Base-by-base conservation (phyloP, 495 filamentous ascomycete genomes). In the Penicillium fimorum region DNA sequence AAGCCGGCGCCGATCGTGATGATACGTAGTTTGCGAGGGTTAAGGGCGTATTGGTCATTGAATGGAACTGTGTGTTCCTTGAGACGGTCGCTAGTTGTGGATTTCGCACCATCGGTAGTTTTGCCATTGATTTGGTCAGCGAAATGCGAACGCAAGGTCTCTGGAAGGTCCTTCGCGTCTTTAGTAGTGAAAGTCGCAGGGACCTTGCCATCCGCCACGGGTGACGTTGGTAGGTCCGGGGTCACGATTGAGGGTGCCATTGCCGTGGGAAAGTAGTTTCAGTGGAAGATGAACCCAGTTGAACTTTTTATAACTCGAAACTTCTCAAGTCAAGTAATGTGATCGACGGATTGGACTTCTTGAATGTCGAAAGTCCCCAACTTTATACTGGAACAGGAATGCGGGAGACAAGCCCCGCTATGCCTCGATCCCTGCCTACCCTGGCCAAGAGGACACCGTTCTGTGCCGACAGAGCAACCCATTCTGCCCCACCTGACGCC, bases 1-100 rank as follows among this genome's bases (percentile, higher is more conserved):
- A 82, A 78, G 0, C 81, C 81, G 0, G 78, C 80, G 12, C 81
- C 81, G 11, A 84, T 71, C 44, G 79, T 78, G 20, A 83, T 62
- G 9, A 68, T 54, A 30, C 61, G 61, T 10, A 68, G 45, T 12
- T 60, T 66, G 41, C 68, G 61, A 24, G 68, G 54, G 6, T 63
- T 67, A 29, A 60, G 64, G 30, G 57, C 60, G 22, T 59, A 55
- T n/a, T 57, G 50, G 11, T 22, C 24, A n/a, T 62, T 62, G 35
- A 65, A 45, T 4, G 62, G 58, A 22, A 64, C 55, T 15, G 58
- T 50, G 27, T 48, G 53, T 17, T 38, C 22, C 5, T 47, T 48
- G 5, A n/a, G 5, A 3, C 20, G 24, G 43, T 29, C 25, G 22
- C 15, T 17, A 10, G 24, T n/a, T 1, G 43, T 24, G 6, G 43